phyloP scores from a whole-genome alignment of 129 eudicot genomes.

The Rutidosis leptorrhynchoides region DNA sequence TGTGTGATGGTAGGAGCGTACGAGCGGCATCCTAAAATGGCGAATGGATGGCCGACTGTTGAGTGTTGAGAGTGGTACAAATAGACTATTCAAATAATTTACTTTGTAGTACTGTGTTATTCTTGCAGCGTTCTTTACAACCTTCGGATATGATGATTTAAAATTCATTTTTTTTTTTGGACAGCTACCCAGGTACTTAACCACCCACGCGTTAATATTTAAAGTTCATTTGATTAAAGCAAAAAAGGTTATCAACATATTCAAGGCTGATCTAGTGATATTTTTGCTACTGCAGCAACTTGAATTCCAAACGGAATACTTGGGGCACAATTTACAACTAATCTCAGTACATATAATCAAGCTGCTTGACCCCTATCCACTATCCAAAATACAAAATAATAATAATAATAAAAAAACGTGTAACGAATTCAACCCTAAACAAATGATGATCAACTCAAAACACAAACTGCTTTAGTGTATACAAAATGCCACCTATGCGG shows the following conservation, averaged over 20 bases:
- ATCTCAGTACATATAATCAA: constrained; percentile 2
- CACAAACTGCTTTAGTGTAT: constrained; percentile 18
- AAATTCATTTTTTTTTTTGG: too few species aligned
- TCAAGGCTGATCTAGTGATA: neutral
- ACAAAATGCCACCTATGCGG: constrained; percentile 14
- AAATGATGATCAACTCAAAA: constrained; percentile 5
- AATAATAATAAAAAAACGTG: constrained; percentile 25
- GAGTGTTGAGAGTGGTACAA: too few species aligned
- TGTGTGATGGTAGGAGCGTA: too few species aligned
- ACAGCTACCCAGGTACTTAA: too few species aligned
- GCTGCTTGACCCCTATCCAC: constrained; percentile 6
- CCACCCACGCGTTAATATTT: too few species aligned
- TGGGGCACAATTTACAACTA: constrained; percentile 20
- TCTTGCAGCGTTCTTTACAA: too few species aligned
- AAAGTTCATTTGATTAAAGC: neutral
- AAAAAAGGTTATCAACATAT: neutral
- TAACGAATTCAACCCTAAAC: constrained; percentile 16
- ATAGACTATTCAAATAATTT: too few species aligned
- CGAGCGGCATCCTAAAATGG: too few species aligned
- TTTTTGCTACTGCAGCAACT: neutral
- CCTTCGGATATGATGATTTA: too few species aligned
- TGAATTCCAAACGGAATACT: constrained; percentile 5
- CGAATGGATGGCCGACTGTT: too few species aligned
- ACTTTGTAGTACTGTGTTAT: too few species aligned
- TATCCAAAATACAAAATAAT: constrained; percentile 21